Conservation (phyloP, 148 eudicot genomes). For the Camellia japonica region DNA sequence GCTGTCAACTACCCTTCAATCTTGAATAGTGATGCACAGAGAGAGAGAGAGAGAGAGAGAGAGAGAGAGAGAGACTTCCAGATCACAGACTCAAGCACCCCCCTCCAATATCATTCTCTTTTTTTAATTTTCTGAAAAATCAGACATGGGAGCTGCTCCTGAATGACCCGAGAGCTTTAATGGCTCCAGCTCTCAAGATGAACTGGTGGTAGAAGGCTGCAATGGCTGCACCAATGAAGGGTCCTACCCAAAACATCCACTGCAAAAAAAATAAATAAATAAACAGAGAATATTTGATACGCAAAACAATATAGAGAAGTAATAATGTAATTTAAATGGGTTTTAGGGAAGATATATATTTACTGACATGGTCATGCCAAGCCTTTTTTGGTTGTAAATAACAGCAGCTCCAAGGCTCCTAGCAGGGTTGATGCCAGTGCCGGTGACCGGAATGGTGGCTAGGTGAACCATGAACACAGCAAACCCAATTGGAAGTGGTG, state of each 20-base stretch:
- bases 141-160: constrained; percentile 34
- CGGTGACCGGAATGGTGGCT: constrained; percentile 34
- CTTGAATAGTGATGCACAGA: not conserved
- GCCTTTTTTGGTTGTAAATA: constrained; percentile 20
- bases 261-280: constrained; percentile 11
- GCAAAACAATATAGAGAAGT: not conserved
- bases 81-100: not conserved
- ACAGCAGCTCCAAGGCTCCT: constrained; percentile 35
- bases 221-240: constrained; percentile 44
- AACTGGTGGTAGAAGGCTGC: constrained; percentile 49
- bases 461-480: constrained; percentile 36
- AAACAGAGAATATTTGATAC: not conserved
- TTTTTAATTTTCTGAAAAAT: not conserved
- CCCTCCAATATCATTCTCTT: not conserved
- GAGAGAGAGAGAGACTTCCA: not conserved
- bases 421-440: constrained; percentile 34
- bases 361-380: constrained; percentile 32
- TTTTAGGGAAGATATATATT: not conserved
- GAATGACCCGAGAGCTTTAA: constrained; percentile 47
- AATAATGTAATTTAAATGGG: not conserved
- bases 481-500: constrained; percentile 35
- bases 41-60: not conserved
- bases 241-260: constrained; percentile 60
- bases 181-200: constrained; percentile 38
- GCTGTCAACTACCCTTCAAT: not conserved